Evolutionary conservation across 805 yeast species (phyloP), one percentile per base, ranked within the genome.

Genomic region (Yarrowia phangngaensis): DNA sequence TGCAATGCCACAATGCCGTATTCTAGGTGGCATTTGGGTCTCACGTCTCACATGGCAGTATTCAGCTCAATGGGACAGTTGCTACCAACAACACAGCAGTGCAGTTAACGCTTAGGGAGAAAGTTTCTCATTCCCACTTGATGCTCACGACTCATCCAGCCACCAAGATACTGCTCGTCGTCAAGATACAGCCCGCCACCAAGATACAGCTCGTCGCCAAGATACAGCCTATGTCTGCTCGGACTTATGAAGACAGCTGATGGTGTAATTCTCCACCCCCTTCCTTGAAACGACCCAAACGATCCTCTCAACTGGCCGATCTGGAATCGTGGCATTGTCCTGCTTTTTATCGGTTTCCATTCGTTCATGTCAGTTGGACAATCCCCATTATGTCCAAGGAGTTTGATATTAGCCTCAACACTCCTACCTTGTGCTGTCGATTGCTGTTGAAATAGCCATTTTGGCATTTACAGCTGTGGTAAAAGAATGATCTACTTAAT

Each of bases 251-350:
- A 67, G 33, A 71, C 75, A 4, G 60, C 65, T 6, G 59, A 61
- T 3, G 83, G 83, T 1, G 62, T 79, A 16, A 69, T 79, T 24
- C 62, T 79, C 26, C 63, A 69, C 49, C 84, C 84, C 0, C 84
- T 79, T 59, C 84, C 84, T 4, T 76, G 74, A 28, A 75, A 78
- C 55, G 67, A 73, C 53, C 80, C 81, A 4, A 78, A 79, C 56
- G 84, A 79, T 54, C 84, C 84, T 2, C 65, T 79, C 30, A 79
- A 79, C 56, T 78, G 84, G 84, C 81, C 83, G 1, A 56, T 70
- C 6, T 75, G 80, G 77, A 67, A 75, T 30, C 65, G 81, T 20
- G 83, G 78, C 53, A 52, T 75, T 36, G 75, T 81, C 6, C 62
- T 78, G 30, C 54, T 69, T 8, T 72, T 72, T 13, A 70, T 78